Evolutionary conservation across 2,329 filamentous ascomycete genomes (phyloP), one percentile per base, ranked within the genome.

Genomic region (Colletotrichum cereale): DNA sequence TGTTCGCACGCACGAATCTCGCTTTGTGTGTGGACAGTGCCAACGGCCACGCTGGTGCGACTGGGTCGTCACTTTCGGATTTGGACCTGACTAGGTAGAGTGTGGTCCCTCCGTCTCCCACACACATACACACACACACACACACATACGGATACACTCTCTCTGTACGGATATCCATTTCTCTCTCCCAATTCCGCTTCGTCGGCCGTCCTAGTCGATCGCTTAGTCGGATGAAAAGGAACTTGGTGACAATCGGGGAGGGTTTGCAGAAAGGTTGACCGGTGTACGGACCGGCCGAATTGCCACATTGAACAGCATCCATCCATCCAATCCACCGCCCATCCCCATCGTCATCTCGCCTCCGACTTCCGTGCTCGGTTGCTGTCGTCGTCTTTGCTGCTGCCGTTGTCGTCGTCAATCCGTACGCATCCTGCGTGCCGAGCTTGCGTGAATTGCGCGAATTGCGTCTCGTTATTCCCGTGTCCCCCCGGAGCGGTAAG

Each of bases 281-380:
- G 36, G 61, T 53, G 24, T 53, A 42, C 61, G 36, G 61, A n/a
- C 61, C 61, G 61, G 61, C 61, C 26, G 61, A 63, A 36, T 42
- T 31, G 48, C 61, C 36, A 42, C 61, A 44, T 53, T 40, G 47
- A 63, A 53, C 61, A 62, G 34, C 61, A 53, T 52, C 42, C 61
- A 55, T 63, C 61, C 47, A 62, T 62, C 47, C 60, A 62, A 48
- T 40, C 18, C 60, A 40, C 40, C 24, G 42, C 36, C 64, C 65
- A 68, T 71, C 31, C 36, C 64, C 65, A 68, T 71, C 31, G 58
- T 60, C 68, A 68, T 71, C 58, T 68, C 68, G 68, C 65, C 58
- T 71, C 58, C 58, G 47, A 68, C 42, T 63, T 67, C 68, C 68
- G 47, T 68, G 58, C 68, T 66, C 21, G 34, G 21, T 5, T 24